Evolutionary conservation across 768 basidiomycete species (phyloP).

Genomic region (Mrakia hoshinonis): DNA sequence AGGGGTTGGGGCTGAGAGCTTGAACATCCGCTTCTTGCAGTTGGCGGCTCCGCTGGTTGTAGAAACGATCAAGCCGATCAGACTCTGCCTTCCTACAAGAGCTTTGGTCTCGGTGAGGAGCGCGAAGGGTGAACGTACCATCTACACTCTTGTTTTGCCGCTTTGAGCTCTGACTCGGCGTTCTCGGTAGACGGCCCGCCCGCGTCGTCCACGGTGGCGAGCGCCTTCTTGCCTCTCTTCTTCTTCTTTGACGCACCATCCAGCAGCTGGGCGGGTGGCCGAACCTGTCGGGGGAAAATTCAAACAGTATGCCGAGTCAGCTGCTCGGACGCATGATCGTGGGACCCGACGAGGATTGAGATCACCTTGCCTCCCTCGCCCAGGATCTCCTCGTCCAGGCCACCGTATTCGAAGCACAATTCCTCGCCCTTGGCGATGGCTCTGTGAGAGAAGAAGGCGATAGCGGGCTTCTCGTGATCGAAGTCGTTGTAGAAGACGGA

Average conservation of each 20-base stretch:
- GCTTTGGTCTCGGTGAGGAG: too few species aligned
- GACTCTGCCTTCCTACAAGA: too few species aligned
- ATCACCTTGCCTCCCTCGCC: background rate
- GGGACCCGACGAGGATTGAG: background rate
- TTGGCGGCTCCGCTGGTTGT: background rate
- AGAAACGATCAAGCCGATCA: background rate
- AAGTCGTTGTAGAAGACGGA: slow-evolving; percentile 1
- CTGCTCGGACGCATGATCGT: background rate
- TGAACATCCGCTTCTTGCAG: slow-evolving; percentile 7
- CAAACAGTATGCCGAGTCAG: background rate
- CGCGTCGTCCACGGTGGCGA: background rate
- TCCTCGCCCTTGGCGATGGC: background rate
- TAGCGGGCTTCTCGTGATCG: background rate
- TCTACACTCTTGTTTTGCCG: background rate
- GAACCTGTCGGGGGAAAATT: background rate
- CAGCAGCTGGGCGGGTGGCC: background rate
- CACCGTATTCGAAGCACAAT: background rate
- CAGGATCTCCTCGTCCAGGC: background rate
- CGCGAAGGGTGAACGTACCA: background rate
- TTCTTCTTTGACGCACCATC: background rate
- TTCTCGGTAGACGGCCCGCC: background rate
- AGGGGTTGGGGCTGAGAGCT: background rate
- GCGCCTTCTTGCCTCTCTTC: background rate
- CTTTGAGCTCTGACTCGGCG: too few species aligned
- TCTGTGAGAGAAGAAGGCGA: slow-evolving; percentile 5